Conservation (phyloP, 345 rosid genomes). For the Gossypium herbaceum region DNA sequence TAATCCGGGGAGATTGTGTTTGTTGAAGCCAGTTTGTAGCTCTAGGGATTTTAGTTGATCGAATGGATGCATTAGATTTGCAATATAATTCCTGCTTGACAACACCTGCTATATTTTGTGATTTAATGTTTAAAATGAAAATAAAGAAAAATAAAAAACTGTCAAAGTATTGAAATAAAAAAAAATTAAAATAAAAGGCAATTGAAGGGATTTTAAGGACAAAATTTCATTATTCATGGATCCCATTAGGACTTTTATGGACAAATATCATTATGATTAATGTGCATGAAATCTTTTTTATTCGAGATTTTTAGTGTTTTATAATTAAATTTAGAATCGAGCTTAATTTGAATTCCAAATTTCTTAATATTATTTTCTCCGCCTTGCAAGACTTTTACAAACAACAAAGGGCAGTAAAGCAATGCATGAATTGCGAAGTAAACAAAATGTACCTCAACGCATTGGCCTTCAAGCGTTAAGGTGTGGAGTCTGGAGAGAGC, state of each 20-base stretch:
- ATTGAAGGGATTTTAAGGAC: no score
- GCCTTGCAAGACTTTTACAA: no score
- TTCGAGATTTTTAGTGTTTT: no score
- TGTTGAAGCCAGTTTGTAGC: conserved; percentile 49
- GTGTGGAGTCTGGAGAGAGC: conserved; percentile 39
- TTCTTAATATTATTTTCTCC: no score
- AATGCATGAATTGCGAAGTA: not conserved
- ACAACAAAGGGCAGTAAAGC: not conserved
- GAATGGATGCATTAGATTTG: conserved; percentile 39
- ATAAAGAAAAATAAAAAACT: no score
- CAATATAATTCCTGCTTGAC: conserved; percentile 37
- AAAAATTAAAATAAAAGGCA: no score
- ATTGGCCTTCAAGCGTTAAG: conserved; percentile 53
- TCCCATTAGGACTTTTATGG: no score
- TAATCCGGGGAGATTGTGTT: conserved; percentile 43
- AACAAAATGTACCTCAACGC: conserved; percentile 50
- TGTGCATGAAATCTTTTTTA: not conserved
- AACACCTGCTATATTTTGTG: conserved; percentile 43
- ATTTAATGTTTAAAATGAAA: no score
- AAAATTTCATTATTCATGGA: no score
- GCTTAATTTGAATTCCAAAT: no score
- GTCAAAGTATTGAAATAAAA: no score
- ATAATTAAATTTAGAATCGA: no score
- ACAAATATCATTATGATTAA: not conserved
- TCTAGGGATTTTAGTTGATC: conserved; percentile 51